Percentiles rank a stretch among this genome's conserved stretches.
Evolutionary conservation across 139 green algal genomes (phyloP).

Genomic region (Trebouxia sp.): DNA sequence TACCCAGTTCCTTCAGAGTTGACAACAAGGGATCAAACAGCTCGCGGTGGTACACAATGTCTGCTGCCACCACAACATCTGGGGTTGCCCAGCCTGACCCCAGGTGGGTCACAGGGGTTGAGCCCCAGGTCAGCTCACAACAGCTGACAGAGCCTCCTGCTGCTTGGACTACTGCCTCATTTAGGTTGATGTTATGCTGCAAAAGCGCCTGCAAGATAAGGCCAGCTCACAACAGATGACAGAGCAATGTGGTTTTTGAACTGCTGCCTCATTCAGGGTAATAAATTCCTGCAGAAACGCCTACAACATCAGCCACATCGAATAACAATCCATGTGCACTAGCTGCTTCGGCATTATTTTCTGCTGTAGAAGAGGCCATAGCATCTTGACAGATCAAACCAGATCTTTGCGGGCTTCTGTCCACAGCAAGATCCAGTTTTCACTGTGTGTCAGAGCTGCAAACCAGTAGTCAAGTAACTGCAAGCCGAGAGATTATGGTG

Average conservation of each 20-base stretch:
- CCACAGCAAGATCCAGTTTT: neutral
- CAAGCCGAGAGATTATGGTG: too few species aligned
- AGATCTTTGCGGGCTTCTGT: neutral
- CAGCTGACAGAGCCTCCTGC: slow-evolving; percentile 25
- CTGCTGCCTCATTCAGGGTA: too few species aligned
- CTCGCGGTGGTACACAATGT: slow-evolving; percentile 46
- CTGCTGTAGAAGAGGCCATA: neutral
- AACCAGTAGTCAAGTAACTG: too few species aligned
- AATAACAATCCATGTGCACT: too few species aligned
- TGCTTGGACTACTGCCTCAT: neutral
- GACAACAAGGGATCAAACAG: slow-evolving; percentile 34
- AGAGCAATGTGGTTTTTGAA: too few species aligned
- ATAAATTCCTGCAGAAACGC: too few species aligned
- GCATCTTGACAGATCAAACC: neutral
- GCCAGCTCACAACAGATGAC: neutral
- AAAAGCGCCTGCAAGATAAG: neutral
- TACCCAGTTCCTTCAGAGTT: slow-evolving; percentile 30
- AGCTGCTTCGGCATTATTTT: neutral
- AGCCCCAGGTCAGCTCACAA: slow-evolving; percentile 35
- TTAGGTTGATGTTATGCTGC: slow-evolving; percentile 3
- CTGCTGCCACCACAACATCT: slow-evolving; percentile 46
- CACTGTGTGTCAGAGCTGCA: too few species aligned
- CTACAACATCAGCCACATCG: too few species aligned
- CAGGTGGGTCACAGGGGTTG: slow-evolving; percentile 22
- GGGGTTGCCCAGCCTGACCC: slow-evolving; percentile 22